Percentiles rank a stretch among this genome's conserved stretches.
Evolutionary conservation across 805 yeast species (phyloP).

Genomic region (Ogataea dorogensis): DNA sequence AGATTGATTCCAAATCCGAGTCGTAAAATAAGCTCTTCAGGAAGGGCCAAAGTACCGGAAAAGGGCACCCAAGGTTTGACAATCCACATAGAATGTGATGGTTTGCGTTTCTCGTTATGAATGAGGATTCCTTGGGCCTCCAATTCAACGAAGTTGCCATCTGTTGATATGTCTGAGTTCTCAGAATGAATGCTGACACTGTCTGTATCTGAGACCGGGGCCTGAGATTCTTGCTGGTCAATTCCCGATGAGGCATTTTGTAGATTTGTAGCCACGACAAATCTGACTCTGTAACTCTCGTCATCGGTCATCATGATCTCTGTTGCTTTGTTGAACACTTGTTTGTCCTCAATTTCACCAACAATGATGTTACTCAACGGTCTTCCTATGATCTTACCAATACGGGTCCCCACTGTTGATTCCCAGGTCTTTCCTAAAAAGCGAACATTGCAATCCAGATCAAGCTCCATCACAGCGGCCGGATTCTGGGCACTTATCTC

Average conservation of each 20-base stretch:
- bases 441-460: slow-evolving; percentile 72
- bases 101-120: slow-evolving; percentile 54
- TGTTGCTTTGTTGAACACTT: slow-evolving; percentile 68
- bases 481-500: slow-evolving; percentile 69
- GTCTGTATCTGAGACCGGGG: slow-evolving; percentile 23
- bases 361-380: slow-evolving; percentile 64
- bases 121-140: slow-evolving; percentile 95
- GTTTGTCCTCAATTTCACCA: slow-evolving; percentile 63
- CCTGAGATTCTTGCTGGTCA: background rate
- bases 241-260: slow-evolving; percentile 2
- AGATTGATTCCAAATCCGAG: slow-evolving; percentile 89
- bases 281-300: slow-evolving; percentile 73
- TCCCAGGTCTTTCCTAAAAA: slow-evolving; percentile 81
- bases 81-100: slow-evolving; percentile 91
- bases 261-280: slow-evolving; percentile 45
- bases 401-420: slow-evolving; percentile 65
- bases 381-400: slow-evolving; percentile 49
- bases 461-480: slow-evolving; percentile 80
- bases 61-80: slow-evolving; percentile 72
- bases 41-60: slow-evolving; percentile 64
- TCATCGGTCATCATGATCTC: slow-evolving; percentile 71
- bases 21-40: slow-evolving; percentile 63
- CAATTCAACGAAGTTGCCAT: slow-evolving; percentile 64
- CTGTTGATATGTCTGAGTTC: slow-evolving; percentile 44
- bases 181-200: slow-evolving; percentile 29